Evolutionary conservation across 2,329 filamentous ascomycete species (phyloP), one percentile per base, ranked within the genome.

Genomic region (Capronia americana): DNA sequence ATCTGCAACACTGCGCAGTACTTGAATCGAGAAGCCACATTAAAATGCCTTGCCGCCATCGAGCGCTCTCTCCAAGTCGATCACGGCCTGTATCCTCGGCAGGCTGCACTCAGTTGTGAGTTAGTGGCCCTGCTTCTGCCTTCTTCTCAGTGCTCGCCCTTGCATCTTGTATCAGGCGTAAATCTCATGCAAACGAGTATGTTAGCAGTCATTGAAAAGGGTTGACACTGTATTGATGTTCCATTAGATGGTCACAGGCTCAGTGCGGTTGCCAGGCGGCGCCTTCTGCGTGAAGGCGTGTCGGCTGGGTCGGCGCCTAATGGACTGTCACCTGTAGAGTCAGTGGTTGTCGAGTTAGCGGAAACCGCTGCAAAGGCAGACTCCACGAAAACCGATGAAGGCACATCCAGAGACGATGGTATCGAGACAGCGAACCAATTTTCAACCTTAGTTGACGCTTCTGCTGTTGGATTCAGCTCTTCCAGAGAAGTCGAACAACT

Each of bases 401-500:
- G 4, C 26, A n/a, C 20, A 20, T 30, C 58, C 14, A 34, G n/a
- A 24, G 50, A 62, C 20, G 26, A 46, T 24, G 30, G 38, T 17
- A 24, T 59, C 5, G 48, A 41, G 12, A 57, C 20, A 41, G 28
- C 62, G 7, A 73, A 73, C 50, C 66, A 65, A 48, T 73, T 73
- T 46, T 46, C 57, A 17, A 64, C 67, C 4, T 55, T 73, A 24
- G 64, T 68, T 10, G 61, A 68, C n/a, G 63, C 65, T n/a, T 63
- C 64, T 41, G 64, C 63, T 2, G 69, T 71, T 30, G 56, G 65
- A 41, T 72, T 71, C 57, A 69, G 63, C 48, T 67, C 65, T 24
- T 64, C 46, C 23, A 34, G 69, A 32, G 70, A 70, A 54, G 57
- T 72, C 20, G 67, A 72, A 23, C 59, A 64, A 24, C 28, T 71